Evolutionary conservation across 2,329 filamentous ascomycete genomes (phyloP).

Genomic region (Talaromyces funiculosus): DNA sequence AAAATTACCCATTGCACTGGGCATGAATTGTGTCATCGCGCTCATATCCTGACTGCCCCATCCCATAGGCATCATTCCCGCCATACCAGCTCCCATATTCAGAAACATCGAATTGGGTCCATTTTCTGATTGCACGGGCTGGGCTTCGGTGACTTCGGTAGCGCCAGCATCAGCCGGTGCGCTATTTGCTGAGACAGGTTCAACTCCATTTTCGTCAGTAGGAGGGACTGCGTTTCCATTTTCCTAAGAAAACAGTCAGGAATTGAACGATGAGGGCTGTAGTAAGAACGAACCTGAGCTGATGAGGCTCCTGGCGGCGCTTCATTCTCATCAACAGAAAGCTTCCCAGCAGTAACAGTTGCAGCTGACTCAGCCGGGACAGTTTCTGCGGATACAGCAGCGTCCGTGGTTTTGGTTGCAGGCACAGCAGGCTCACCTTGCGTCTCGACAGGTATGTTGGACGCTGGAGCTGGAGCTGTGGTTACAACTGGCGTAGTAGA

Average conservation of each 20-base stretch:
- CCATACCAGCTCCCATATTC: conserved; percentile 41
- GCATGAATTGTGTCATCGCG: conserved; percentile 64
- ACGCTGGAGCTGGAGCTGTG: conserved; percentile 16
- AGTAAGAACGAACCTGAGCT: background rate
- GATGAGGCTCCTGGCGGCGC: background rate
- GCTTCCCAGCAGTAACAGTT: background rate
- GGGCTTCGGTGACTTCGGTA: conserved; percentile 10
- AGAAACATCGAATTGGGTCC: conserved; percentile 16
- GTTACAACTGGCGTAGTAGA: conserved; percentile 28
- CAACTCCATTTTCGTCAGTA: background rate
- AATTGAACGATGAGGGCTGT: background rate
- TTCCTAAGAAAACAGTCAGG: background rate
- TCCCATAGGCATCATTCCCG: conserved; percentile 53
- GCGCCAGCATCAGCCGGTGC: background rate
- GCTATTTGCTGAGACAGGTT: background rate
- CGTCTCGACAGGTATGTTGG: conserved; percentile 10
- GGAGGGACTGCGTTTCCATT: background rate
- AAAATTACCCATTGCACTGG: conserved; percentile 51
- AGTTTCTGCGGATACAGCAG: background rate
- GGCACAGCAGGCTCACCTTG: background rate
- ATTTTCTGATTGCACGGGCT: conserved; percentile 17
- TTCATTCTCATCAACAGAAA: background rate
- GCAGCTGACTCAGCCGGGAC: background rate
- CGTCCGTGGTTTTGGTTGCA: background rate
- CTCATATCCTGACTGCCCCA: conserved; percentile 62